Base-by-base conservation (phyloP, 164 flowering plant species). In the Kingdonia uniflora region DNA sequence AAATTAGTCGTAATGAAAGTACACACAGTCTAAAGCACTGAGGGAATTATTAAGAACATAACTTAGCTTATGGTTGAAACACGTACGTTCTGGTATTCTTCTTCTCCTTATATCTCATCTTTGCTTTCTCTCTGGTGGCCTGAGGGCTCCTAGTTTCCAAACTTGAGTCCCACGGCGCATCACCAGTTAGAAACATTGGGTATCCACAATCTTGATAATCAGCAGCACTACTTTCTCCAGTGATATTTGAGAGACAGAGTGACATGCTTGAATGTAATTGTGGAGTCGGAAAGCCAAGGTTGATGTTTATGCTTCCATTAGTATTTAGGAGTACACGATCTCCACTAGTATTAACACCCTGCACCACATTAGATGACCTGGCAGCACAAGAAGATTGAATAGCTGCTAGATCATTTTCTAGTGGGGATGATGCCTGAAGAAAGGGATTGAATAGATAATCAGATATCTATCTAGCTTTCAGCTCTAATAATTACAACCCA, bases 71-170 rank as follows among this genome's bases (percentile, higher is more conserved):
- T 29, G 40, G 42, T 13, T 45, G 33, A 61, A 52, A 41, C 0
- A 68, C 80, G 15, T 67, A 82, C 90, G 49, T 74, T 41, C 96
- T 59, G n/a, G 71, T 79, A 62, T 79, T 84, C 81, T 81, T 87
- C 61, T 87, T 82, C 56, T 84, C 90, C 8, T 76, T 73, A 78
- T 87, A 87, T 76, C 92, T 69, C 84, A 80, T 77, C 76, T 72
- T 76, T 19, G 96, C 94, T 50, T 75, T 71, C 35, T 78, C 79
- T 59, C 96, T 76, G 48, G 83, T 76, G 48, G 83, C 80, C 50
- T 77, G 77, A 19, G 86, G 87, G 60, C 70, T 65, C 29, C 66
- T 54, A 48, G 64, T 54, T 52, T 80, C 85, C 50, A 75, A 16
- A 50, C 51, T 74, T 14, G 82, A 59, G 14, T 78, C 82, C 96